A percentile compares a stretch with the other conserved stretches of the same genome.
These are phyloP conservation scores for Chondrostereum purpureum DNA, from an alignment of 1,284 basidiomycete genomes.

Conservation along the genomic window DNA sequence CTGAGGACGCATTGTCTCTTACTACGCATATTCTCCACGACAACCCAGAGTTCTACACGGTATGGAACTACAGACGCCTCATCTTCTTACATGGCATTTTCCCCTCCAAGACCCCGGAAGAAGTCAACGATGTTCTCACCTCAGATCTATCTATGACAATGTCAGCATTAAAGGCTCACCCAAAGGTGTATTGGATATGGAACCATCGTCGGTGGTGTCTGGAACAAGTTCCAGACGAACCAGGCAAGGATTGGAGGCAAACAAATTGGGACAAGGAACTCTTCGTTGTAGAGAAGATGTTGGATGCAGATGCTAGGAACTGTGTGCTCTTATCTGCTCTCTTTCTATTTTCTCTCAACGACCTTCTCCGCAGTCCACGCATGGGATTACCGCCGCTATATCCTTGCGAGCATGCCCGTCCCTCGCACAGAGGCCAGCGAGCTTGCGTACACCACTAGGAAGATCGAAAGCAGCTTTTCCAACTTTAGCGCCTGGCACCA, in stretches of 20 bases:
- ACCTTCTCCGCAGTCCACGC: slow-evolving; percentile 63
- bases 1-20: slow-evolving; percentile 59
- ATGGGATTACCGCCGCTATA: slow-evolving; percentile 87
- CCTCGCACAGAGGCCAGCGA: slow-evolving; percentile 51
- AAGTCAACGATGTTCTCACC: slow-evolving; percentile 58
- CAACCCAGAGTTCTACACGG: slow-evolving; percentile 89
- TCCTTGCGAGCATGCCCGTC: slow-evolving; percentile 65
- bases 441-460: slow-evolving; percentile 77
- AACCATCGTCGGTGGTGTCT: slow-evolving; percentile 94
- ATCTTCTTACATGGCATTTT: slow-evolving; percentile 76
- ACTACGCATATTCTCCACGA: slow-evolving; percentile 74
- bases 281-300: slow-evolving; percentile 82
- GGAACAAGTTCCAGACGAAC: slow-evolving; percentile 72
- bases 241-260: slow-evolving; percentile 59
- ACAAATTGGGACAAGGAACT: slow-evolving; percentile 80
- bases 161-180: slow-evolving; percentile 71
- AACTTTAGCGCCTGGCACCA: slow-evolving; percentile 99
- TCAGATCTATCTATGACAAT: slow-evolving; percentile 80
- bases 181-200: slow-evolving; percentile 97
- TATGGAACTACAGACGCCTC: slow-evolving; percentile 86
- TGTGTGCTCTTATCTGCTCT: slow-evolving; percentile 52
- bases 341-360: too few relatives aligned
- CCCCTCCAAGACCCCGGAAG: slow-evolving; percentile 51
- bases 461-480: slow-evolving; percentile 93
- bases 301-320: slow-evolving; percentile 83